Conservation (phyloP, 768 basidiomycete species). For the Naganishia onofrii region DNA sequence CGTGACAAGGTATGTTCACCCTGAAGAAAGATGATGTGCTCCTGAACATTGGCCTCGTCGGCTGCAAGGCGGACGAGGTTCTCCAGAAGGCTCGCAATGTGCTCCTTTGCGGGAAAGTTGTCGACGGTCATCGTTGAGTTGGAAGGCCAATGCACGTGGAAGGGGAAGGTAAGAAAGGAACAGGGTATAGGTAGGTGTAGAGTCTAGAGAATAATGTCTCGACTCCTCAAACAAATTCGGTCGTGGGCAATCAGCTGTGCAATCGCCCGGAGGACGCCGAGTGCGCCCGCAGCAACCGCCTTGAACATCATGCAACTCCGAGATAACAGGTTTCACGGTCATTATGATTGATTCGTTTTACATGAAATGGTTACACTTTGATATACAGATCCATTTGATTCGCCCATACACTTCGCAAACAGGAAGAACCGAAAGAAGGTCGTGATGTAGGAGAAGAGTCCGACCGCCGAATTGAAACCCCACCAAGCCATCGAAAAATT, state of each 20-base stretch:
- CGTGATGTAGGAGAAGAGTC: background rate
- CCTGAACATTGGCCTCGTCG: slow-evolving; percentile 52
- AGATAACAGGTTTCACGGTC: background rate
- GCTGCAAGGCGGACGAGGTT: slow-evolving; percentile 11
- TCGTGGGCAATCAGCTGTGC: too few species aligned
- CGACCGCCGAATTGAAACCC: background rate
- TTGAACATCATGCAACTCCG: too few species aligned
- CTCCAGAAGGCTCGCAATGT: slow-evolving; percentile 1
- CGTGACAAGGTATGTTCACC: slow-evolving; percentile 66
- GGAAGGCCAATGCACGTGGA: background rate
- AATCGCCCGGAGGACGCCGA: background rate
- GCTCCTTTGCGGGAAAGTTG: slow-evolving; percentile 22
- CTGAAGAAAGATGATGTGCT: slow-evolving; percentile 67
- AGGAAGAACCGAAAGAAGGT: slow-evolving; percentile 1
- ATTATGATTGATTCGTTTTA: background rate
- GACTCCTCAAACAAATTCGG: background rate
- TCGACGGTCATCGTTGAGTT: slow-evolving; percentile 1
- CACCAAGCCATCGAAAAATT: background rate
- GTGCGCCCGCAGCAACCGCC: background rate
- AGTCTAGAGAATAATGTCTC: too few species aligned
- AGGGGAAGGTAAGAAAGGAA: background rate
- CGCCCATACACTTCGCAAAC: too few species aligned
- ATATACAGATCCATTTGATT: background rate
- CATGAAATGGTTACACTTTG: background rate
- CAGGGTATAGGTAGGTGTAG: too few species aligned